Conservation (phyloP, 1,284 basidiomycete genomes). For the Trichosporon faecale region DNA sequence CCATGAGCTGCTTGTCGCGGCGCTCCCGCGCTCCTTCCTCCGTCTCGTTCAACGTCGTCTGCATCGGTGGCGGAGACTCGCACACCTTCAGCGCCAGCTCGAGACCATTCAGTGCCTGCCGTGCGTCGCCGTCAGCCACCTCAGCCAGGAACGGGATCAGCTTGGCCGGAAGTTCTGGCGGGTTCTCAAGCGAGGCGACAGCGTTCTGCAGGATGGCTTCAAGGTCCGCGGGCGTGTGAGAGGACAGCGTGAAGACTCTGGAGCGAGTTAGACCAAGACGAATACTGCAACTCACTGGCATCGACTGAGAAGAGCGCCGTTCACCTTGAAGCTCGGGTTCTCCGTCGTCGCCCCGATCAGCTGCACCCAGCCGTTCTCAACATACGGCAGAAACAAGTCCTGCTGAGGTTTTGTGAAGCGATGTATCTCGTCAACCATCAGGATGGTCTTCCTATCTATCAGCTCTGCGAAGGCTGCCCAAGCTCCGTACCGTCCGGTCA, state of each 20-base stretch:
- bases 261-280: neutral
- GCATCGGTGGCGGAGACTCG: constrained; percentile 24
- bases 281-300: constrained; percentile 61
- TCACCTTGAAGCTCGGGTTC: constrained; percentile 84
- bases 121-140: constrained; percentile 55
- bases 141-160: constrained; percentile 56
- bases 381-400: constrained; percentile 75
- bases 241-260: constrained; percentile 47
- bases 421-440: constrained; percentile 73
- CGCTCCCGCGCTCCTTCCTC: neutral
- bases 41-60: constrained; percentile 24
- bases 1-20: constrained; percentile 49
- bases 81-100: constrained; percentile 53
- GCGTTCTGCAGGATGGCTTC: constrained; percentile 47
- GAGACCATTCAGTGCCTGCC: constrained; percentile 53
- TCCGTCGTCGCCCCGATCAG: constrained; percentile 87
- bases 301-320: constrained; percentile 71
- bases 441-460: constrained; percentile 38
- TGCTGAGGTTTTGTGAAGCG: constrained; percentile 79
- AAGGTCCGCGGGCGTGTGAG: constrained; percentile 42
- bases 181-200: constrained; percentile 27
- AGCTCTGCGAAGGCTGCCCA: neutral
- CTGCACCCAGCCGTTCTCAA: constrained; percentile 75
- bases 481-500: constrained; percentile 63
- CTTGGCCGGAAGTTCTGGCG: constrained; percentile 51